These are phyloP conservation scores for Penicillium thymicola DNA, from an alignment of 2,329 filamentous ascomycete genomes.

Conservation along the genomic window DNA sequence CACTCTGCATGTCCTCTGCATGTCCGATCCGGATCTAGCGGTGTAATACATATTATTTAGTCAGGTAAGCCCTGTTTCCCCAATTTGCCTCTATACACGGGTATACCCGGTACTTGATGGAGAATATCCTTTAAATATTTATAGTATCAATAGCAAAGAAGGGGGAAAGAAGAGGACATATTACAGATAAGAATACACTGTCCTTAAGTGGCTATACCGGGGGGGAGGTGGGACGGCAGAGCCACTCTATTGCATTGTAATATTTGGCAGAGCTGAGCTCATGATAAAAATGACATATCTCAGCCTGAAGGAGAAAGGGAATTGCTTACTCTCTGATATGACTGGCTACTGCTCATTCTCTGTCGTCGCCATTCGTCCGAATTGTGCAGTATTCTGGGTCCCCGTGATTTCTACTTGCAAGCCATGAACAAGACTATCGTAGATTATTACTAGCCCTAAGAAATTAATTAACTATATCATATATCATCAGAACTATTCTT, in stretches of 20 bases:
- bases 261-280: conserved; percentile 20
- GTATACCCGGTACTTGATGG: neutral
- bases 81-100: conserved; percentile 1
- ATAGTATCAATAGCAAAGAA: neutral
- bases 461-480: conserved; percentile 3
- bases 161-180: neutral
- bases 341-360: conserved; percentile 15
- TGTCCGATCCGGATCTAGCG: conserved; percentile 23
- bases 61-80: conserved; percentile 4
- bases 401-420: conserved; percentile 9
- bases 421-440: conserved; percentile 8
- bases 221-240: conserved; percentile 14
- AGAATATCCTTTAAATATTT: neutral
- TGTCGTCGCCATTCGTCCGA: conserved; percentile 13
- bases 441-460: conserved; percentile 12
- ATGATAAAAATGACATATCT: conserved; percentile 26
- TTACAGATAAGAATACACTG: conserved; percentile 4
- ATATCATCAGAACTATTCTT: conserved; percentile 1
- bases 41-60: conserved; percentile 20
- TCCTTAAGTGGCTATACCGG: conserved; percentile 7
- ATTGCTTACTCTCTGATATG: conserved; percentile 1
- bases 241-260: conserved; percentile 16
- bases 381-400: conserved; percentile 21
- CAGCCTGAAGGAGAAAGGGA: conserved; percentile 10
- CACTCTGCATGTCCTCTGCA: conserved; percentile 7